phyloP scores from a whole-genome alignment of 805 yeast genomes.

The Danielozyma ontarioensis region DNA sequence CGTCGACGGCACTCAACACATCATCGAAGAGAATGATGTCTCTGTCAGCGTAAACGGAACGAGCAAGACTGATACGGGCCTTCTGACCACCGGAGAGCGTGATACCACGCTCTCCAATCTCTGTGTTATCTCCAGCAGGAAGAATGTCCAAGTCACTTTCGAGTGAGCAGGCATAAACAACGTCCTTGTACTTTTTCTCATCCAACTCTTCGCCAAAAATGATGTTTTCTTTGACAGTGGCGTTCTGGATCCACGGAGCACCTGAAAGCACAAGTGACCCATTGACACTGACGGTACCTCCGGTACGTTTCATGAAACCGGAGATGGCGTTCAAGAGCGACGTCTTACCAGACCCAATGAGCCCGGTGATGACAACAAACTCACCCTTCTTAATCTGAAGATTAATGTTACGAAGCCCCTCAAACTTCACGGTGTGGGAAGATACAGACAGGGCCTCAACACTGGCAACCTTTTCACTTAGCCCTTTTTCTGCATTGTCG shows the following conservation, averaged over 20 bases:
- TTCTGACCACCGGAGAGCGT: slow-evolving; percentile 89
- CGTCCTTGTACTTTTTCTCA: slow-evolving; percentile 43
- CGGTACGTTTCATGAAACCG: slow-evolving; percentile 58
- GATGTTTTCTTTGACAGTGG: slow-evolving; percentile 72
- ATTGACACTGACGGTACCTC: slow-evolving; percentile 48
- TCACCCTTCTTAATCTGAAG: slow-evolving; percentile 58
- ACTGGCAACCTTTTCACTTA: too few relatives aligned
- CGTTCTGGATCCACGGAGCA: slow-evolving; percentile 83
- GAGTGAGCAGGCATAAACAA: slow-evolving; percentile 64
- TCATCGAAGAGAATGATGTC: slow-evolving; percentile 73
- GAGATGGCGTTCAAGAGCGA: slow-evolving; percentile 66
- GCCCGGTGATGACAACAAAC: slow-evolving; percentile 70
- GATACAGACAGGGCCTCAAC: too few relatives aligned
- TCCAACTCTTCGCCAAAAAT: slow-evolving; percentile 58
- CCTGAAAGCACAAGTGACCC: slow-evolving; percentile 56
- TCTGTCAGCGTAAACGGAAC: slow-evolving; percentile 68
- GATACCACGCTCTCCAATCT: slow-evolving; percentile 82
- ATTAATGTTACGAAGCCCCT: slow-evolving; percentile 48
- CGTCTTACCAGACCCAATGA: slow-evolving; percentile 79
- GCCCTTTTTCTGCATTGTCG: too few relatives aligned
- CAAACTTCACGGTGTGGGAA: slow-evolving; percentile 22
- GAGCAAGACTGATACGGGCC: slow-evolving; percentile 73
- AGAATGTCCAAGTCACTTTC: slow-evolving; percentile 58
- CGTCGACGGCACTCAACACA: slow-evolving; percentile 81
- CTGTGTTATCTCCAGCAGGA: slow-evolving; percentile 73